Conservation (phyloP, 257 asterid genomes). For the Rubia yunnanensis region DNA sequence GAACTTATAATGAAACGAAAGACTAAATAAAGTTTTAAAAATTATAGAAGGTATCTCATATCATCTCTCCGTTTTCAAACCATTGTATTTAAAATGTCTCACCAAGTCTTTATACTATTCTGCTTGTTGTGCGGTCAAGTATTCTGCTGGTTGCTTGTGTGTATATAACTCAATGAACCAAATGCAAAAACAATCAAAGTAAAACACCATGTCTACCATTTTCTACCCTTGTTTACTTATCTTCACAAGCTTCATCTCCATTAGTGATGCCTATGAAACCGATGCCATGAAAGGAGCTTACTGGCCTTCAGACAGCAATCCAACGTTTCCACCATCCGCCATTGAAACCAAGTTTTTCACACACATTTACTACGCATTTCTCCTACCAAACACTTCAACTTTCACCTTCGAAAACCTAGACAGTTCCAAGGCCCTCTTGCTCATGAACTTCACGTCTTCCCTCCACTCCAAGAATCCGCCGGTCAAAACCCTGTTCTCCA, state of each 20-base stretch:
- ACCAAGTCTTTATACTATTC: no score
- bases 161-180: neutral
- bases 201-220: neutral
- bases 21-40: no score
- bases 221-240: neutral
- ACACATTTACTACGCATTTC: constrained; percentile 66
- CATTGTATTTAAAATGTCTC: no score
- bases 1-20: no score
- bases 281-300: constrained; percentile 50
- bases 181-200: neutral
- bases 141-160: neutral
- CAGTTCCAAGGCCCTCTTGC: constrained; percentile 24
- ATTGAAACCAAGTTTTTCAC: constrained; percentile 50
- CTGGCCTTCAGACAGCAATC: constrained; percentile 43
- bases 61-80: no score
- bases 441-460: constrained; percentile 49
- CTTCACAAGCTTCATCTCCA: neutral
- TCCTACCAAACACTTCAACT: constrained; percentile 39
- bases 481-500: constrained; percentile 43
- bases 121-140: no score
- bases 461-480: constrained; percentile 41
- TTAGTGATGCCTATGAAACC: neutral
- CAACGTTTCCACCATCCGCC: constrained; percentile 34
- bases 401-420: constrained; percentile 35
- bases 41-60: no score